Percentiles rank a stretch among this genome's conserved stretches.
Conservation (phyloP, 495 filamentous ascomycete species). For the Hypoxylon crocopeplum region DNA sequence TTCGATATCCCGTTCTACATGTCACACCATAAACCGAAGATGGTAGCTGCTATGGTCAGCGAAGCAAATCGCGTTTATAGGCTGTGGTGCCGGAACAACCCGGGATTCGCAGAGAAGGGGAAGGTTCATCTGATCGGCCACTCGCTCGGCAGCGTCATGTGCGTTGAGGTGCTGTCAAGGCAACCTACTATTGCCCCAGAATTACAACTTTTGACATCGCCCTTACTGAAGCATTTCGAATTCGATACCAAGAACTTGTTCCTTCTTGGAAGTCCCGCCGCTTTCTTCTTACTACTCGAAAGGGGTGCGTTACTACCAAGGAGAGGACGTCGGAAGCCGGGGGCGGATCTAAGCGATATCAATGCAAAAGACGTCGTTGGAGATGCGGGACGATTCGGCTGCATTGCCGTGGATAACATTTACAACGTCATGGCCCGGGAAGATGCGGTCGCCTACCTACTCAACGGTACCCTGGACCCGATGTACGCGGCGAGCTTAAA, state of each 20-base stretch:
- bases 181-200: slow-evolving; percentile 73
- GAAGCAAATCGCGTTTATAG: slow-evolving; percentile 95
- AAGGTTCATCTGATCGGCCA: slow-evolving; percentile 93
- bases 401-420: slow-evolving; percentile 91
- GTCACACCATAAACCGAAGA: slow-evolving; percentile 92
- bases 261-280: slow-evolving; percentile 88
- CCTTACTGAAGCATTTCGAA: slow-evolving; percentile 71
- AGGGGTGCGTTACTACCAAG: slow-evolving; percentile 82
- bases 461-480: slow-evolving; percentile 88
- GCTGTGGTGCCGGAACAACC: slow-evolving; percentile 92
- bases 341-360: slow-evolving; percentile 66
- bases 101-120: slow-evolving; percentile 77
- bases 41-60: slow-evolving; percentile 85
- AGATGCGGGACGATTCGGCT: slow-evolving; percentile 81
- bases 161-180: slow-evolving; percentile 84
- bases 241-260: slow-evolving; percentile 92
- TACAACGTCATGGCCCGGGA: slow-evolving; percentile 84
- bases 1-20: slow-evolving; percentile 97
- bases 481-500: slow-evolving; percentile 79
- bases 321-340: slow-evolving; percentile 74
- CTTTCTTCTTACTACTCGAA: slow-evolving; percentile 91
- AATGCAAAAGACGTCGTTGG: slow-evolving; percentile 71
- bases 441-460: slow-evolving; percentile 82
- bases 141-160: slow-evolving; percentile 92
- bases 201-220: slow-evolving; percentile 57